Evolutionary conservation across 2,329 filamentous ascomycete species (phyloP).

Genomic region (Parastagonospora avenae): DNA sequence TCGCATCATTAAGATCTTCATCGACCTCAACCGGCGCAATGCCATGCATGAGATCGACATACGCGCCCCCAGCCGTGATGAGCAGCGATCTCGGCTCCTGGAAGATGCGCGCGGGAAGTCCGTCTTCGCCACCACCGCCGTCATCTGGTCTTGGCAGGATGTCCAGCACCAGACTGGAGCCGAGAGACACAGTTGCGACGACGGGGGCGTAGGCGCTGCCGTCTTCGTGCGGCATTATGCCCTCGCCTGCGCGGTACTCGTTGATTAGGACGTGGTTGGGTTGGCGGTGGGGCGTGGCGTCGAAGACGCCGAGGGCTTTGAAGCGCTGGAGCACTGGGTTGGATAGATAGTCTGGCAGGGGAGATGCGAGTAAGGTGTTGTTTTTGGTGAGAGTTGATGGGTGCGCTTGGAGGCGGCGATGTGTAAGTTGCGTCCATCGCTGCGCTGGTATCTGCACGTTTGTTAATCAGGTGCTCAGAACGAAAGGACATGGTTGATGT

Average conservation of each 20-base stretch:
- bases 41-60: constrained; percentile 74
- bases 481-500: too few relatives aligned
- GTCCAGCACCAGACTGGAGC: constrained; percentile 76
- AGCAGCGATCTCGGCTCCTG: constrained; percentile 84
- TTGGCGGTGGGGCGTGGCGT: constrained; percentile 69
- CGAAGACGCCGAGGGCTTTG: constrained; percentile 57
- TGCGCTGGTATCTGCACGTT: constrained; percentile 50
- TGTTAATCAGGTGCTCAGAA: neutral
- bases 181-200: constrained; percentile 89
- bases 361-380: constrained; percentile 73
- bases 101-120: constrained; percentile 61
- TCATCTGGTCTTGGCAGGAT: constrained; percentile 61
- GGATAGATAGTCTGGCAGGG: constrained; percentile 76
- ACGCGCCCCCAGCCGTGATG: constrained; percentile 71
- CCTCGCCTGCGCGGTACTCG: constrained; percentile 83
- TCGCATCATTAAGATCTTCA: constrained; percentile 63
- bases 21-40: constrained; percentile 72
- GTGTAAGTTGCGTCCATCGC: constrained; percentile 85
- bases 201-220: constrained; percentile 84
- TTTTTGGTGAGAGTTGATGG: constrained; percentile 77
- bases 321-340: constrained; percentile 69
- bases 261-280: constrained; percentile 96
- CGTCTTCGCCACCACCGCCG: constrained; percentile 40
- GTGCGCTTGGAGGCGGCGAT: constrained; percentile 88
- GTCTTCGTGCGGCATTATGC: constrained; percentile 98